These are phyloP conservation scores for Centella asiatica DNA, from an alignment of 129 eudicot species.

Conservation along the genomic window DNA sequence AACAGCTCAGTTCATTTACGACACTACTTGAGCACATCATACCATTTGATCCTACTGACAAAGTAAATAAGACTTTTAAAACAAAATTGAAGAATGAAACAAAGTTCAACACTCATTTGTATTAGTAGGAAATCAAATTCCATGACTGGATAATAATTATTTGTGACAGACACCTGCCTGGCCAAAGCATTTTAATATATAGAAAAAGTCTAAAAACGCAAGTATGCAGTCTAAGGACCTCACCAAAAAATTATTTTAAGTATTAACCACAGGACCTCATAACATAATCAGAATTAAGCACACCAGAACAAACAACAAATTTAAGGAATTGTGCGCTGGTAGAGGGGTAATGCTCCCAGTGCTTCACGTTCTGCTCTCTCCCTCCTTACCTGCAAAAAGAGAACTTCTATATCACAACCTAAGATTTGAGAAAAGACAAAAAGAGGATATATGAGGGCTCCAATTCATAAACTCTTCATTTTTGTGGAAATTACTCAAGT, in stretches of 20 bases:
- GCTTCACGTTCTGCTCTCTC: background rate
- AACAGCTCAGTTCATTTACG: too few relatives aligned
- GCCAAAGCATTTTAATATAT: constrained; percentile 1
- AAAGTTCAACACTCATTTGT: background rate
- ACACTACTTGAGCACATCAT: too few relatives aligned
- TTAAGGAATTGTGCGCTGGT: background rate
- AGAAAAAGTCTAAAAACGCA: background rate
- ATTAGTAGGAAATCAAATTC: background rate
- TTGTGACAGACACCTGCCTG: background rate
- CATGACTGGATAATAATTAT: background rate
- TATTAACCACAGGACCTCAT: background rate
- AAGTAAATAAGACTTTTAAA: too few relatives aligned
- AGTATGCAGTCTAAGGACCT: background rate
- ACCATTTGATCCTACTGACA: too few relatives aligned
- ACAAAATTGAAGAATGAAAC: background rate
- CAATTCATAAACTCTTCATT: too few relatives aligned
- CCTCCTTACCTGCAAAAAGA: too few relatives aligned
- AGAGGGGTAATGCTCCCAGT: background rate
- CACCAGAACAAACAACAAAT: background rate
- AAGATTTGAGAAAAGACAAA: too few relatives aligned
- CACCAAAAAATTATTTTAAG: background rate
- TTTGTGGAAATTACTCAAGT: too few relatives aligned
- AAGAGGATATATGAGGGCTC: too few relatives aligned
- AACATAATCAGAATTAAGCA: background rate
- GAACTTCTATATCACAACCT: too few relatives aligned